Evolutionary conservation across 768 basidiomycete genomes (phyloP), one percentile per base, ranked within the genome.

Genomic region (Tylopilus rubrobrunneus): DNA sequence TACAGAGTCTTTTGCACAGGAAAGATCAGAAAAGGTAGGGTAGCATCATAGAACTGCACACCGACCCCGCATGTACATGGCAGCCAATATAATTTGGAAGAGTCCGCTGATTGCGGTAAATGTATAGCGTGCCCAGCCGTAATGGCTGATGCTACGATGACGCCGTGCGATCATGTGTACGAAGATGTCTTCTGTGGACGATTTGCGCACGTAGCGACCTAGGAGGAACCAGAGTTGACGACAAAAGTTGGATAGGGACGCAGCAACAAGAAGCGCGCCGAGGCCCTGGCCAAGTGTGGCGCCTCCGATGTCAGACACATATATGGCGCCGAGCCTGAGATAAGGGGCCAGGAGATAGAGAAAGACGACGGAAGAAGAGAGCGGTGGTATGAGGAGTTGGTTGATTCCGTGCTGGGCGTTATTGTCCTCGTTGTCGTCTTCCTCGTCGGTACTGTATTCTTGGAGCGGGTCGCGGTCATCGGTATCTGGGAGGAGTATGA

Each of bases 221-320:
- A 90, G 78, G 75, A 89, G 79, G 70, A 87, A 89, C 83, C 85
- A 87, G 46, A 90, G 71, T 59, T 87, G 86, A 48, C 85, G 73
- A 37, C 82, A 76, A 56, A 86, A 80, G 31, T 77, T 78, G 7
- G 87, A 78, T 14, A 86, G 69, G 34, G 76, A 58, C n/a, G 83
- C 83, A 53, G 83, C 83, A 28, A 76, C 60, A 31, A 83, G 44
- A 2, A 88, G 67, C 1, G 73, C 68, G 28, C 80, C 70, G 28
- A 88, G 70, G 4, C 77, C 74, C 28, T 76, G 72, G 61, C 77
- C 75, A 39, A 85, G 69, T 4, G 83, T 74, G 45, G 76, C 62
- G 36, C 69, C 68, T 7, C 75, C 71, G 9, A 56, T 39, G 56
- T 78, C 76, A n/a, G 81, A 74, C 9, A 87, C 62, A 44, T 83